Conservation (phyloP, 2,329 filamentous ascomycete species). For the Hortaea werneckii region DNA sequence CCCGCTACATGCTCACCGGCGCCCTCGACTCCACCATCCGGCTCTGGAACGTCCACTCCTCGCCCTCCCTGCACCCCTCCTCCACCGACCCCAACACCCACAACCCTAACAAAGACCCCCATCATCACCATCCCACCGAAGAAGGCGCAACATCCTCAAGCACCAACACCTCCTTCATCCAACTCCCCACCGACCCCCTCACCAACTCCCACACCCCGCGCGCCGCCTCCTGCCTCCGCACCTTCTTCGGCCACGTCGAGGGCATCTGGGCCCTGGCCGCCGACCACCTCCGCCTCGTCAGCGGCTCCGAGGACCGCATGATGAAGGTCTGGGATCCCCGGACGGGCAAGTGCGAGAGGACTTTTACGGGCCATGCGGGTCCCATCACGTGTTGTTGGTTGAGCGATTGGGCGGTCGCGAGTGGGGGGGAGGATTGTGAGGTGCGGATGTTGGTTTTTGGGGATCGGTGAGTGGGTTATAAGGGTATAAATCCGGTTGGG, state of each 20-base stretch:
- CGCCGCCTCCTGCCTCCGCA: constrained; percentile 60
- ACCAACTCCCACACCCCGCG: constrained; percentile 25
- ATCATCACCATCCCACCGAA: background rate
- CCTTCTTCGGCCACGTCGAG: constrained; percentile 94
- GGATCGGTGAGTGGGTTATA: constrained; percentile 1
- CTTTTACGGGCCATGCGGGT: constrained; percentile 80
- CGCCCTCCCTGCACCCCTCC: background rate
- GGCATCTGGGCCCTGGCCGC: constrained; percentile 89
- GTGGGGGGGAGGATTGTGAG: constrained; percentile 87
- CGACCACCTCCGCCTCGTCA: constrained; percentile 78
- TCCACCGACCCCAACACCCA: constrained; percentile 4
- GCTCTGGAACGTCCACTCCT: constrained; percentile 66
- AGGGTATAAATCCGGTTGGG: background rate
- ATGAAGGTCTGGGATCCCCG: constrained; percentile 93
- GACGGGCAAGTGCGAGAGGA: constrained; percentile 83
- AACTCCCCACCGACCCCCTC: constrained; percentile 24
- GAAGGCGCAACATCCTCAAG: no score
- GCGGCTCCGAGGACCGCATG: constrained; percentile 85
- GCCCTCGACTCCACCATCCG: constrained; percentile 85
- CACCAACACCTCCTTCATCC: constrained; percentile 5
- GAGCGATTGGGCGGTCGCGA: constrained; percentile 80
- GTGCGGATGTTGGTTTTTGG: constrained; percentile 52
- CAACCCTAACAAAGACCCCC: constrained; percentile 3
- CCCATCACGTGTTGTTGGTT: constrained; percentile 89
- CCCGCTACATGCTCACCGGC: constrained; percentile 85